Evolutionary conservation across 495 filamentous ascomycete genomes (phyloP).

Genomic region (Schizothecium vesticola): DNA sequence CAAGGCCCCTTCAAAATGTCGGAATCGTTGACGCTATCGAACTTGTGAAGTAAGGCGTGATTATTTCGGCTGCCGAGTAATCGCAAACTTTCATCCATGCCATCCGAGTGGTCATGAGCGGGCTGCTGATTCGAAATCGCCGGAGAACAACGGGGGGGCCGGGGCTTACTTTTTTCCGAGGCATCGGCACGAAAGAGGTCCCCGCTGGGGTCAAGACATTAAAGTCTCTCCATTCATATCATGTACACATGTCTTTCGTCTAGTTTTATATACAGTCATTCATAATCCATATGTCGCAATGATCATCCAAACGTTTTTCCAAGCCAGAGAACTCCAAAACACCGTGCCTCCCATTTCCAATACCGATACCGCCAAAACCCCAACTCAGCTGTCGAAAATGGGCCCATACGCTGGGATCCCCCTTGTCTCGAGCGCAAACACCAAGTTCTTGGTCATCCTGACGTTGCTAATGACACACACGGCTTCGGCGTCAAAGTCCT

Average conservation of each 20-base stretch:
- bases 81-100: not conserved
- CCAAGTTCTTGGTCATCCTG: constrained; percentile 46
- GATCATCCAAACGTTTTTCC: not conserved
- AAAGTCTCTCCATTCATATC: not conserved
- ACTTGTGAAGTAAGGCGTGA: not conserved
- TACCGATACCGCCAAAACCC: not conserved
- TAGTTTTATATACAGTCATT: not conserved
- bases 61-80: not conserved
- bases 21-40: not conserved
- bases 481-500: constrained; percentile 59
- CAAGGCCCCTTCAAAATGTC: not conserved
- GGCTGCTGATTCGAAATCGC: not conserved
- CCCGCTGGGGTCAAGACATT: not conserved
- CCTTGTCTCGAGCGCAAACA: constrained; percentile 62
- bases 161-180: not conserved
- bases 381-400: constrained; percentile 64
- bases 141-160: not conserved
- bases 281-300: not conserved
- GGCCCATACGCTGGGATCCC: constrained; percentile 69
- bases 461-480: constrained; percentile 70
- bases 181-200: not conserved
- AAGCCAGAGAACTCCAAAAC: not conserved
- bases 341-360: not conserved
- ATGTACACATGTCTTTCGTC: not conserved
- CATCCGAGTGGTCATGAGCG: not conserved